Base-by-base conservation (phyloP, 306 rosid genomes). In the Arachis stenosperma region DNA sequence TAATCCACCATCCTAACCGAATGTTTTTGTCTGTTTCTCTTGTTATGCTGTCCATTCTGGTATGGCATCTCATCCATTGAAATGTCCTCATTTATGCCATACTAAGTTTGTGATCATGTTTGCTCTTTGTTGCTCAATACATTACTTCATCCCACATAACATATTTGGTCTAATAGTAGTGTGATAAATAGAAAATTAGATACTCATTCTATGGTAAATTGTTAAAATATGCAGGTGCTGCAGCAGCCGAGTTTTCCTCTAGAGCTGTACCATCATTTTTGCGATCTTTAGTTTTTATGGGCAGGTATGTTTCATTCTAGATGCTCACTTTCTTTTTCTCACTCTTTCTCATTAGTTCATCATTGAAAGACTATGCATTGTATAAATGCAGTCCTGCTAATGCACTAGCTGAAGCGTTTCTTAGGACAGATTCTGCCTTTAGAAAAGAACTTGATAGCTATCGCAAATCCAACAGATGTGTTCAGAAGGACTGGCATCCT, bases 171-270 rank as follows among this genome's bases (percentile, higher is more conserved):
- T 33, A 33, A 33, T 33, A 33, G 4, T 33, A 4, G 37, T 33
- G 37, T 4, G 37, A 33, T 33, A 33, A 33, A 33, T 33, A 33
- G 37, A 33, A 33, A 46, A 50, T 30, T 29, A 54, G 77, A 30
- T 10, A 69, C 44, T 47, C 40, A 64, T 79, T 65, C 47, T 69
- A 22, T 46, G 41, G 22, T 44, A 39, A 57, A 14, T 52, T 77
- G 14, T 56, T 69, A 73, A 65, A n/a, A n/a, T 70, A 63, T 81
- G 86, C 85, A 93, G 98, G 98, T 79, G 91, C 95, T 40, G 97
- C 89, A 56, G 97, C 98, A 55, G 96, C 98, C 6, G 95, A 91
- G 85, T 94, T 94, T 85, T 88, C 95, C 59, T 92, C 79, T 69
- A 80, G 65, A 79, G 97, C 95, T 54, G 60, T 94, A 67, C 98